phyloP scores from a whole-genome alignment of 805 yeast genomes.

The Candida qinlingensis region DNA sequence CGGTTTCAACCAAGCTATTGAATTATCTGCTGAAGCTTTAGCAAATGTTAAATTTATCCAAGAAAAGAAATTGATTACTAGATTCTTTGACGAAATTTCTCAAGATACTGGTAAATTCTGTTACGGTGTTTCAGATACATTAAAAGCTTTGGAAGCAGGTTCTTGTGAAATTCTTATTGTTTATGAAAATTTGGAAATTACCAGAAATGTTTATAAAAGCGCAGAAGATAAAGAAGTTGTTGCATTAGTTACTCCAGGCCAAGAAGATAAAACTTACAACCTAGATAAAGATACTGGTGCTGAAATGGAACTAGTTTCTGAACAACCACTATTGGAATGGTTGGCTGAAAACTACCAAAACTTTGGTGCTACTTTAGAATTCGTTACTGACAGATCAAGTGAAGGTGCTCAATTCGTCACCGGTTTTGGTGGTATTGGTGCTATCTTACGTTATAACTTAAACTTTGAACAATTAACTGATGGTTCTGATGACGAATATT shows the following conservation, averaged over 20 bases:
- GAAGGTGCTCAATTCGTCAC: slow-evolving; percentile 98
- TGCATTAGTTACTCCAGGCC: slow-evolving; percentile 66
- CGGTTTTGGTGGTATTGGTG: slow-evolving; percentile 99
- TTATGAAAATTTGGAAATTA: slow-evolving; percentile 81
- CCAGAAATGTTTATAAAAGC: slow-evolving; percentile 81
- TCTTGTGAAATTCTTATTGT: slow-evolving; percentile 92
- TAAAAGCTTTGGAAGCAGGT: slow-evolving; percentile 94
- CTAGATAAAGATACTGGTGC: slow-evolving; percentile 81
- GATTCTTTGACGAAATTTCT: slow-evolving; percentile 94
- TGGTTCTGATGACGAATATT: slow-evolving; percentile 88
- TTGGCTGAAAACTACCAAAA: slow-evolving; percentile 92
- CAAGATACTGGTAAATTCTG: slow-evolving; percentile 97
- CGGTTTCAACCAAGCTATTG: slow-evolving; percentile 99
- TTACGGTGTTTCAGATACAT: slow-evolving; percentile 94
- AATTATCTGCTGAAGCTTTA: slow-evolving; percentile 92
- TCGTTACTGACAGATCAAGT: slow-evolving; percentile 91
- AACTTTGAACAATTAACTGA: slow-evolving; percentile 93
- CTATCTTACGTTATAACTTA: slow-evolving; percentile 90
- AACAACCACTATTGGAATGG: slow-evolving; percentile 91
- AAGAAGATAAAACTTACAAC: slow-evolving; percentile 69
- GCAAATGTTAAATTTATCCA: slow-evolving; percentile 97
- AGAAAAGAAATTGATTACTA: slow-evolving; percentile 91
- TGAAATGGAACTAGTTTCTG: slow-evolving; percentile 86
- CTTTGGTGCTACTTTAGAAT: slow-evolving; percentile 93
- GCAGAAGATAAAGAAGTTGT: slow-evolving; percentile 72